Evolutionary conservation across 2,329 filamentous ascomycete genomes (phyloP).

Genomic region (Chrysoporthe deuterocubensis): DNA sequence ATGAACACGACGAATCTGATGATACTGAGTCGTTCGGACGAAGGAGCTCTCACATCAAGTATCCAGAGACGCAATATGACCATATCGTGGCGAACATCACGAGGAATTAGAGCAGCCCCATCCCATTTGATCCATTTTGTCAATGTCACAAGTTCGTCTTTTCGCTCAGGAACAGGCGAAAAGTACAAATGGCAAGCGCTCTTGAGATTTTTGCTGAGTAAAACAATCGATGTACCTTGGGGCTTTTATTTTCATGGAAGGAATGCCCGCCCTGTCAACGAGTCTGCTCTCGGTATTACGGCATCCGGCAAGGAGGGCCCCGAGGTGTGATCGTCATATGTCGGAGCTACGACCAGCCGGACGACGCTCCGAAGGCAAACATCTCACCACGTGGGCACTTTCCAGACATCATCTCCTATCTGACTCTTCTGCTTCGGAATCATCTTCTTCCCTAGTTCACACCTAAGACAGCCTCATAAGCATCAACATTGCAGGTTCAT

Average conservation of each 20-base stretch:
- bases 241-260: not conserved
- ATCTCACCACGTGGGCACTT: not conserved
- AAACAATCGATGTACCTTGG: not conserved
- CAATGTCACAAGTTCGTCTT: too few relatives aligned
- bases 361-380: not conserved
- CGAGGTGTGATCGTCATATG: not conserved
- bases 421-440: not conserved
- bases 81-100: too few relatives aligned
- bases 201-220: not conserved
- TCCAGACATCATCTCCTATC: not conserved
- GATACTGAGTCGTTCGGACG: too few relatives aligned
- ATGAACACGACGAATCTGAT: too few relatives aligned
- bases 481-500: not conserved
- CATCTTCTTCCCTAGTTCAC: not conserved
- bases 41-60: too few relatives aligned
- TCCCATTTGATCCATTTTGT: too few relatives aligned
- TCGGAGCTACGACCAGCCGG: not conserved
- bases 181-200: not conserved
- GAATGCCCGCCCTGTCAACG: not conserved
- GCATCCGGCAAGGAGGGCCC: not conserved
- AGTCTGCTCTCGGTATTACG: too few relatives aligned
- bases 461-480: not conserved
- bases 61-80: too few relatives aligned
- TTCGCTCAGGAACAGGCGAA: too few relatives aligned
- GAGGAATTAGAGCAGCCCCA: too few relatives aligned